Evolutionary conservation across 208 protist species (phyloP).

Genomic region (Wallacemonas sp.): DNA sequence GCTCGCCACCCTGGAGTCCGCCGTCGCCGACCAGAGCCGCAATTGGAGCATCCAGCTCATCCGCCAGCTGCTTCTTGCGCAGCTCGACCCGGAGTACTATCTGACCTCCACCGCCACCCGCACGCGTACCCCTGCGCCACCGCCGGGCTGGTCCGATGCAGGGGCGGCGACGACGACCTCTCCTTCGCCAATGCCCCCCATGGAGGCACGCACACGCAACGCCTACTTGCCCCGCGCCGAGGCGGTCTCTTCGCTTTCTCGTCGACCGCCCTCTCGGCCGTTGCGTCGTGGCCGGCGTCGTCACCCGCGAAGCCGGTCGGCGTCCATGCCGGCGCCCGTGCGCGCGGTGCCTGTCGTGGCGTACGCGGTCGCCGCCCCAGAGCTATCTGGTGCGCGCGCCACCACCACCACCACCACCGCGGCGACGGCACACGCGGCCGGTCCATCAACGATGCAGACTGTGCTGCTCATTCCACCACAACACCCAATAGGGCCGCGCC

Average conservation of each 20-base stretch:
- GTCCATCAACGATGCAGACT: too few species aligned
- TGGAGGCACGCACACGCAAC: neutral
- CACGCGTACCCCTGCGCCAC: neutral
- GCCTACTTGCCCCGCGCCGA: neutral
- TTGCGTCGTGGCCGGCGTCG: neutral
- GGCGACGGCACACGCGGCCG: too few species aligned
- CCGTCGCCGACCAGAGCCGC: constrained; percentile 1
- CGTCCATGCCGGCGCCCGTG: neutral
- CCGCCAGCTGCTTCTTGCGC: constrained; percentile 16
- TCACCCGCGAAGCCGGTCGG: neutral
- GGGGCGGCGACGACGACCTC: neutral
- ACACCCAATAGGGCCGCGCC: too few species aligned
- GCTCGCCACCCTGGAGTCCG: neutral
- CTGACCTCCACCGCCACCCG: neutral
- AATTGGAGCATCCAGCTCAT: constrained; percentile 18
- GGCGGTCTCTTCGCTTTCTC: neutral
- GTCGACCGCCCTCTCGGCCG: neutral
- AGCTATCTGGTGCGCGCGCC: neutral
- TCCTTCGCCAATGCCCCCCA: neutral
- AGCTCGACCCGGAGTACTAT: constrained; percentile 6
- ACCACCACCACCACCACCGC: neutral
- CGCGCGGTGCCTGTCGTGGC: neutral
- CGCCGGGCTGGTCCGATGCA: neutral
- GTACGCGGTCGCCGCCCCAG: neutral
- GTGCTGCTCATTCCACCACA: too few species aligned